Base-by-base conservation (phyloP, 148 eudicot genomes). In the Rhododendron kiyosumense region DNA sequence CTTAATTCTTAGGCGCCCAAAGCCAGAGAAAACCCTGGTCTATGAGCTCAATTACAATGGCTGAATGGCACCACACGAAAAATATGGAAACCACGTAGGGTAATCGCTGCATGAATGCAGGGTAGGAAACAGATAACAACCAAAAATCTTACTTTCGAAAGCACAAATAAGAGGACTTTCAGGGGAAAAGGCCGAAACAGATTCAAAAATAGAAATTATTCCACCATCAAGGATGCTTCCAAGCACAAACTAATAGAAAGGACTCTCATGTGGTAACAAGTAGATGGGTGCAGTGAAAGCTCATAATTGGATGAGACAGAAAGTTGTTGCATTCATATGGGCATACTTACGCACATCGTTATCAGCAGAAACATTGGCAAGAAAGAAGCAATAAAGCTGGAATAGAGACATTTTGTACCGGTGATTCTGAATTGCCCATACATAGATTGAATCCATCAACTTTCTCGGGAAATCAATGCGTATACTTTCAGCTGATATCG, bases 371-470 rank as follows among this genome's bases (percentile, higher is more conserved):
- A 51, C 41, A 14, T 30, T 7, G 18, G 83, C 83, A 81, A 81
- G 83, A 20, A 57, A 24, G 83, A 54, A 32, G 48, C 61, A 81
- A 63, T 26, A 81, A 81, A 81, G 26, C 45, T 81, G 83, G 45
- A 81, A 57, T 17, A 34, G 28, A 54, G 41, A 51, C n/a, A 30
- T 81, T 14, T 54, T 32, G 69, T 81, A 32, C 67, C 28, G 45
- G 83, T 81, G 48, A 81, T 81, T 17, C 46, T 10, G 69, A 81
- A 34, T 54, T 57, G 71, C 83, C 83, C 34, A 57, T 34, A 3
- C 46, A 57, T 81, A 12, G 38, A 54, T 38, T 57, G 24, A 81
- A 81, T 20, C 83, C 67, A 81, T 30, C 65, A 52, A 17, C 65
- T 81, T 81, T 52, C 83, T 81, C 0, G 65, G n/a, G 17, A 52